A percentile compares a stretch with the other conserved stretches of the same genome.
Conservation (phyloP, 371 early-diverging fungal species). For the Apophysomyces ossiformis region DNA sequence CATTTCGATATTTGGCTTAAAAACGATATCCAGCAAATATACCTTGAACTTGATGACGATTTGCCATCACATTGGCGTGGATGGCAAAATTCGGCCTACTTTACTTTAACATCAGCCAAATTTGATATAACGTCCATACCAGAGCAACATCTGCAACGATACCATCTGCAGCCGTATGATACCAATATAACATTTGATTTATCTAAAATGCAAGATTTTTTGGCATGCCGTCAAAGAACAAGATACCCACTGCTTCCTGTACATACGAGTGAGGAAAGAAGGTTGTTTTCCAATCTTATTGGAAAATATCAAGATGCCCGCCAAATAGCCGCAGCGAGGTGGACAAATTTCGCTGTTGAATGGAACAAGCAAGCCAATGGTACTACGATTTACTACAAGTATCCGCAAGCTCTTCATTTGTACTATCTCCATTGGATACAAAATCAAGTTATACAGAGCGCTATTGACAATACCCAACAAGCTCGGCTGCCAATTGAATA, state of each 20-base stretch:
- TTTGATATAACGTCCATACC: background rate
- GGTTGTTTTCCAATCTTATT: background rate
- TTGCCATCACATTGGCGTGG: background rate
- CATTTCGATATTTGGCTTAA: background rate
- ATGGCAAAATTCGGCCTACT: background rate
- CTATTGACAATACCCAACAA: background rate
- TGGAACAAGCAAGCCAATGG: conserved; percentile 1
- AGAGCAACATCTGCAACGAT: background rate
- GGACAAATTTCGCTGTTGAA: background rate
- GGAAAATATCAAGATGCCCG: background rate
- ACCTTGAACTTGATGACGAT: background rate
- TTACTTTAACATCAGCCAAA: background rate
- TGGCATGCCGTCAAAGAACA: background rate
- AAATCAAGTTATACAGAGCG: background rate
- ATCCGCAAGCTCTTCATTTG: background rate
- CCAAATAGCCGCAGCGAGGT: background rate
- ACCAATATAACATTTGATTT: background rate
- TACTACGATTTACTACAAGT: background rate
- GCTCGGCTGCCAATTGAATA: background rate
- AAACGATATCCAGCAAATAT: background rate
- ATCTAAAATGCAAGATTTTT: background rate
- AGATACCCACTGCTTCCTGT: background rate
- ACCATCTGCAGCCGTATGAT: background rate
- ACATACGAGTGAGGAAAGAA: background rate
- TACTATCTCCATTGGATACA: background rate